Percentiles rank a stretch among this genome's conserved stretches.
Conservation (phyloP, 192 early-diverging fungal genomes). For the Coemansia sp. region DNA sequence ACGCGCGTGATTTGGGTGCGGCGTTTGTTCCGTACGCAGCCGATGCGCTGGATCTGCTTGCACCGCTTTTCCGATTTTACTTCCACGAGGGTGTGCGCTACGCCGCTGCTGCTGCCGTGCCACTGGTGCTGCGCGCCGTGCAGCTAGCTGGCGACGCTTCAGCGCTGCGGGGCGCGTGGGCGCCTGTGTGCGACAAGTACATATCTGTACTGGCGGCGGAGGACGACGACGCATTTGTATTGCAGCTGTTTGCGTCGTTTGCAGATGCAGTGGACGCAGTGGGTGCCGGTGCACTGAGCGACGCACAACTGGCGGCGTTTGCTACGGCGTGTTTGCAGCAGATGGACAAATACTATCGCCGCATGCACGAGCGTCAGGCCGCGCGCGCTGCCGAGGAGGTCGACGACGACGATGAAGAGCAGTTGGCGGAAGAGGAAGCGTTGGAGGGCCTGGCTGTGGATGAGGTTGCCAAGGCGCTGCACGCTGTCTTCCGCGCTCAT, state of each 20-base stretch:
- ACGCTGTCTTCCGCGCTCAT: conserved; percentile 76
- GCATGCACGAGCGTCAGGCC: conserved; percentile 73
- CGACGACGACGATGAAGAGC: conserved; percentile 93
- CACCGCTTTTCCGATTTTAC: conserved; percentile 93
- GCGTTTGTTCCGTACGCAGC: conserved; percentile 85
- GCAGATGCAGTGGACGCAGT: conserved; percentile 60
- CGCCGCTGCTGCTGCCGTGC: conserved; percentile 81
- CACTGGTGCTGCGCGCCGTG: conserved; percentile 69
- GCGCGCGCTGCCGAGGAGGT: conserved; percentile 73
- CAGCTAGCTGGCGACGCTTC: conserved; percentile 45
- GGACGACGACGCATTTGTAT: conserved; percentile 76
- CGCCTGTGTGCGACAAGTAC: conserved; percentile 70
- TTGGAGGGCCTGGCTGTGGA: conserved; percentile 59
- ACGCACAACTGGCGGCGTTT: conserved; percentile 69
- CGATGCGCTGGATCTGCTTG: conserved; percentile 77
- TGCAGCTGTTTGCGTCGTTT: conserved; percentile 77
- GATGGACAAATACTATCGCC: conserved; percentile 73
- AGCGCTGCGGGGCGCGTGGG: conserved; percentile 63
- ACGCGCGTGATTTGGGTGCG: conserved; percentile 87
- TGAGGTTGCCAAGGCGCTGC: conserved; percentile 80
- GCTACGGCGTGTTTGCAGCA: conserved; percentile 66
- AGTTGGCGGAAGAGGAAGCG: conserved; percentile 76
- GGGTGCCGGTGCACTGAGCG: conserved; percentile 50
- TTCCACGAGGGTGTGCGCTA: conserved; percentile 96
- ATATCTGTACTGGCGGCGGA: conserved; percentile 77